Conservation (phyloP, 352 stramenopile genomes). For the Phytopythium vexans region DNA sequence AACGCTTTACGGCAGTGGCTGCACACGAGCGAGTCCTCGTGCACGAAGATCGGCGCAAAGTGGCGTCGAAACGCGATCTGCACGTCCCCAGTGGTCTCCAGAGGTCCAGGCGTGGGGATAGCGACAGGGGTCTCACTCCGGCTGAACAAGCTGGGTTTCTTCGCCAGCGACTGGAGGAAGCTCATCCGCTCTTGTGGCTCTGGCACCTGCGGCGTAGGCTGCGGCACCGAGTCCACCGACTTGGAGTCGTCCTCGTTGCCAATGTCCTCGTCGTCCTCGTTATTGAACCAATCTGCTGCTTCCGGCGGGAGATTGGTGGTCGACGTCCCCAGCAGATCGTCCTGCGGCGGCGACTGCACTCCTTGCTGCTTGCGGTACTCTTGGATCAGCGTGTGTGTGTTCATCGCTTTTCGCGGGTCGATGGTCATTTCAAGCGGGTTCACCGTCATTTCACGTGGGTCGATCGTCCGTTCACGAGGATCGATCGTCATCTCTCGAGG, state of each 20-base stretch:
- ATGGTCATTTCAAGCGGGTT: conserved; percentile 8
- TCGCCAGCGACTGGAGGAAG: conserved; percentile 3
- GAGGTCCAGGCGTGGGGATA: not conserved
- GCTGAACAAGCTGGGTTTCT: conserved; percentile 16
- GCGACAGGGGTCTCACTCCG: not conserved
- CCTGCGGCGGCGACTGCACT: conserved; percentile 14
- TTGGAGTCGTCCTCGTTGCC: conserved; percentile 9
- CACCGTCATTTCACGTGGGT: conserved; percentile 1
- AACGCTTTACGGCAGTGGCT: conserved; percentile 72
- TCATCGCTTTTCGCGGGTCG: conserved; percentile 5
- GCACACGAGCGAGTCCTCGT: conserved; percentile 42
- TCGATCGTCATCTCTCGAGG: conserved; percentile 5
- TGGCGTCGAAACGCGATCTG: conserved; percentile 45
- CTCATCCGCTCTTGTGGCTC: no score
- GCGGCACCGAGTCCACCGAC: conserved; percentile 2
- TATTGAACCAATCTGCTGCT: conserved; percentile 31
- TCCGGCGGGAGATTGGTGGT: conserved; percentile 16
- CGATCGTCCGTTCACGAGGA: conserved; percentile 1
- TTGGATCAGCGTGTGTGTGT: conserved; percentile 25
- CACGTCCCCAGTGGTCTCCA: conserved; percentile 19
- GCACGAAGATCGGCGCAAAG: conserved; percentile 55
- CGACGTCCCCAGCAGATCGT: conserved; percentile 10
- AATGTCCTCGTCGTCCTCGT: conserved; percentile 5
- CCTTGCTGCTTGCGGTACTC: conserved; percentile 25
- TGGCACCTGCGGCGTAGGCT: not conserved